Percentiles rank a stretch among this genome's conserved stretches.
Evolutionary conservation across 305 asterid genomes (phyloP).

Genomic region (Solanum chacoense): DNA sequence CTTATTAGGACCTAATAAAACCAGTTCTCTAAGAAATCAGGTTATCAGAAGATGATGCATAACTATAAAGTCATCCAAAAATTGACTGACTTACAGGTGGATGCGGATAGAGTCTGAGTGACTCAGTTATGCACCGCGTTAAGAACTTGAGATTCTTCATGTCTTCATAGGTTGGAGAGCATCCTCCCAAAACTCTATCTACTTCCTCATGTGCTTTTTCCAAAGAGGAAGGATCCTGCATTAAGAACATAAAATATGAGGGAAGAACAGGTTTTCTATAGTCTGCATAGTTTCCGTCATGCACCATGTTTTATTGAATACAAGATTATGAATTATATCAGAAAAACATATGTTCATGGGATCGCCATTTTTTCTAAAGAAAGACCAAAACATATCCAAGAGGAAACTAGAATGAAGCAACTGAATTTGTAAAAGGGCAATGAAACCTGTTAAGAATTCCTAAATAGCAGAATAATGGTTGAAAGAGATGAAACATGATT

Average conservation of each 20-base stretch:
- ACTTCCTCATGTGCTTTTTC: conserved; percentile 85
- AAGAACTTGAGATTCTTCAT: conserved; percentile 73
- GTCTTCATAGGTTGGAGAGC: conserved; percentile 72
- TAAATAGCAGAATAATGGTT: neutral
- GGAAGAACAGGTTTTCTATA: neutral
- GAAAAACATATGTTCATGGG: neutral
- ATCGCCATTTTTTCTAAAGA: neutral
- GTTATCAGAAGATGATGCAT: conserved; percentile 4
- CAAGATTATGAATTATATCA: neutral
- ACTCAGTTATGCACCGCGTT: conserved; percentile 77
- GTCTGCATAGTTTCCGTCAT: neutral
- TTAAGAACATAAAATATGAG: neutral
- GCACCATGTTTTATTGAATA: neutral
- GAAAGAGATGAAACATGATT: neutral
- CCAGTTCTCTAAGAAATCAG: neutral
- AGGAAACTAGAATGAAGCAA: neutral
- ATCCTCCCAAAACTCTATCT: conserved; percentile 65
- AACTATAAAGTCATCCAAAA: neutral
- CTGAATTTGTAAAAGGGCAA: neutral
- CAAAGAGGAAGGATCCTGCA: conserved; percentile 58
- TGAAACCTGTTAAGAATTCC: neutral
- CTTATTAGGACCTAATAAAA: conserved; percentile 59
- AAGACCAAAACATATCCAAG: conserved; percentile 2
- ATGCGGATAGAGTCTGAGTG: conserved; percentile 93
- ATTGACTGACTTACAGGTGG: conserved; percentile 60